Evolutionary conservation across 164 flowering plant species (phyloP).

Genomic region (Tetrastigma voinierianum): DNA sequence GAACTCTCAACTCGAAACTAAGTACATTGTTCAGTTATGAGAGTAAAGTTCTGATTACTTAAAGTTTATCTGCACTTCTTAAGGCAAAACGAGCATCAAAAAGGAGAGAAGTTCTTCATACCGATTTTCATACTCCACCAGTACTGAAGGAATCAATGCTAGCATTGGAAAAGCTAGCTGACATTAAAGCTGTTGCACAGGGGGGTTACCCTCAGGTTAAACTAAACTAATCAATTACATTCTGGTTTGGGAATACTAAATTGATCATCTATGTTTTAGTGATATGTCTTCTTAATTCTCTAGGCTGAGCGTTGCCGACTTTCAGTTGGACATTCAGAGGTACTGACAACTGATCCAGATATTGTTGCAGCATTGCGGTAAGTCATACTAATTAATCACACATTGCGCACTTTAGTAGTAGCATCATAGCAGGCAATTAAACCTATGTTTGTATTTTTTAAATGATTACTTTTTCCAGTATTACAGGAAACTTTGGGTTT

Average conservation of each 20-base stretch:
- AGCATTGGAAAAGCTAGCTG: conserved; percentile 64
- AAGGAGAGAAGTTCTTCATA: conserved; percentile 68
- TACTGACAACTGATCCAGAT: conserved; percentile 60
- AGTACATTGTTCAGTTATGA: too few species aligned
- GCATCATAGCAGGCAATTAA: background rate
- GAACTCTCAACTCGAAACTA: background rate
- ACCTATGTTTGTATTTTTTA: background rate
- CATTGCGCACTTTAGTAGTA: background rate
- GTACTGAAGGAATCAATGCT: conserved; percentile 65
- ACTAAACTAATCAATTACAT: background rate
- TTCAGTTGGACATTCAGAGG: conserved; percentile 79
- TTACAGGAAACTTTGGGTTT: conserved; percentile 83
- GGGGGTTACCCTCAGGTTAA: conserved; percentile 92
- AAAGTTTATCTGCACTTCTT: background rate
- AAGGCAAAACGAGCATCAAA: conserved; percentile 73
- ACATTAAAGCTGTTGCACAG: conserved; percentile 63
- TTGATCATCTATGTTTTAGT: background rate
- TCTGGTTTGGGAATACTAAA: background rate
- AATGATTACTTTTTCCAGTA: conserved; percentile 41
- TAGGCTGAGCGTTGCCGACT: conserved; percentile 96
- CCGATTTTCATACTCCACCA: conserved; percentile 90
- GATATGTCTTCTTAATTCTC: conserved; percentile 1
- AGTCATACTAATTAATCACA: background rate
- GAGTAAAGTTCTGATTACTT: background rate
- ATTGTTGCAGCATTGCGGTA: conserved; percentile 76